A percentile compares a stretch with the other conserved stretches of the same genome.
These are phyloP conservation scores for Cubamyces lactineus DNA, from an alignment of 768 basidiomycete genomes.

Conservation along the genomic window DNA sequence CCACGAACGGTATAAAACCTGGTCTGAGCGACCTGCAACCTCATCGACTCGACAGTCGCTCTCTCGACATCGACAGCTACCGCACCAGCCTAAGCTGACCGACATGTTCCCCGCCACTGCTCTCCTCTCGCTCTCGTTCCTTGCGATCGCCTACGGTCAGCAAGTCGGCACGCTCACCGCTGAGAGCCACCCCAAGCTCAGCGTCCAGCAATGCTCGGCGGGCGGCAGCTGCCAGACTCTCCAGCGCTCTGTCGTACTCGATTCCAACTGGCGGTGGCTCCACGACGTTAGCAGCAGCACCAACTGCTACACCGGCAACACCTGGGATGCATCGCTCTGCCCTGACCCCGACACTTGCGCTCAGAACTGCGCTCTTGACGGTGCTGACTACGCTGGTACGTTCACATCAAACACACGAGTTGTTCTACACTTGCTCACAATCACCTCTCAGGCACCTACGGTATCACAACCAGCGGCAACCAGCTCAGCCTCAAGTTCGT, in stretches of 20 bases:
- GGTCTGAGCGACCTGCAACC: background rate
- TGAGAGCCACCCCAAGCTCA: slow-evolving; percentile 53
- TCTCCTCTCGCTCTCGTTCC: slow-evolving; percentile 35
- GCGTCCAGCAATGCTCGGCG: slow-evolving; percentile 51
- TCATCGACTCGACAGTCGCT: slow-evolving; percentile 25
- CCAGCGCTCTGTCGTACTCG: slow-evolving; percentile 47
- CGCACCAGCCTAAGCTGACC: slow-evolving; percentile 5
- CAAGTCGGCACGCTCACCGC: slow-evolving; percentile 52
- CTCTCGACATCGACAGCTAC: slow-evolving; percentile 10
- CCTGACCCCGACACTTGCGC: slow-evolving; percentile 53
- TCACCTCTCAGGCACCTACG: slow-evolving; percentile 32
- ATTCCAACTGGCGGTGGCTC: slow-evolving; percentile 59
- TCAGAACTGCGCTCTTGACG: slow-evolving; percentile 37
- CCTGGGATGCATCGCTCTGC: slow-evolving; percentile 56
- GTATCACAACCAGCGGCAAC: slow-evolving; percentile 38
- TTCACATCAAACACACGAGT: background rate
- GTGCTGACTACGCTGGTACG: slow-evolving; percentile 36
- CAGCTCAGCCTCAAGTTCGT: slow-evolving; percentile 39
- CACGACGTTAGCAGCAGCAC: slow-evolving; percentile 38
- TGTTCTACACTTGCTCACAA: background rate
- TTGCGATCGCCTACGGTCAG: slow-evolving; percentile 50
- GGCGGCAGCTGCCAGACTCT: slow-evolving; percentile 44
- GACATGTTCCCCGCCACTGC: slow-evolving; percentile 37
- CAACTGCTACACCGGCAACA: slow-evolving; percentile 58
- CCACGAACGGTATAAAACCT: slow-evolving; percentile 9